Base-by-base conservation (phyloP, 768 basidiomycete species). In the Collybia sp. region DNA sequence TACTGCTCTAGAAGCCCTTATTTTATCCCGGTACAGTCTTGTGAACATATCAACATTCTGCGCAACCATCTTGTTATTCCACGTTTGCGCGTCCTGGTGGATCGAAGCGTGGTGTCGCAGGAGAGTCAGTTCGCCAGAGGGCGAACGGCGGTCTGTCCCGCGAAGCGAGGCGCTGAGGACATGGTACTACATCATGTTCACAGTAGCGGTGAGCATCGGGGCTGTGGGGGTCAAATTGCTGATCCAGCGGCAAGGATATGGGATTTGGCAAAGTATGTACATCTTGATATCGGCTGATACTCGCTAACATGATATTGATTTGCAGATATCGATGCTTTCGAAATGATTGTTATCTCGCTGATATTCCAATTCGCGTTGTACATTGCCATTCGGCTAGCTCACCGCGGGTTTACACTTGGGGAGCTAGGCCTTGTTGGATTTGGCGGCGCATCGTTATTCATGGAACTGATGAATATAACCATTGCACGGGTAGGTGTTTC, bases 341-440 rank as follows among this genome's bases (percentile, higher is more conserved):
- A 97, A 56, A 73, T 89, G 45, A 65, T 77, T 12, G 68, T 86
- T 17, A 77, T 79, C 31, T 82, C 91, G 1, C 58, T 88, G 36
- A 92, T 94, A 67, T 96, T 87, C 62, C 96, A 97, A 61, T 86
- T 93, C 58, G 82, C 91, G 42, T 71, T 98, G 39, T 99, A 98
- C 63, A 73, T 88, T 40, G 88, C 88, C 35, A 75, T 96, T 35
- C 80, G 96, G 17, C 74, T 99, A 37, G 94, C 93, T 3, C 88
- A 96, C 56, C 80, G 88, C n/a, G 90, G 89, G 10, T 94, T 98
- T 66, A 98, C 94, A 0, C 76, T 99, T 1, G 96, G 96, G 30
- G 96, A 99, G 62, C 76, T 98, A 13, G 87, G 85, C 18, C 67
- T 97, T 18, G 89, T 95, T 13, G 87, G 85, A 37, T 90, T 91